A percentile compares a stretch with the other conserved stretches of the same genome.
Evolutionary conservation across 352 stramenopile genomes (phyloP).

Genomic region (Pythium angustatum): DNA sequence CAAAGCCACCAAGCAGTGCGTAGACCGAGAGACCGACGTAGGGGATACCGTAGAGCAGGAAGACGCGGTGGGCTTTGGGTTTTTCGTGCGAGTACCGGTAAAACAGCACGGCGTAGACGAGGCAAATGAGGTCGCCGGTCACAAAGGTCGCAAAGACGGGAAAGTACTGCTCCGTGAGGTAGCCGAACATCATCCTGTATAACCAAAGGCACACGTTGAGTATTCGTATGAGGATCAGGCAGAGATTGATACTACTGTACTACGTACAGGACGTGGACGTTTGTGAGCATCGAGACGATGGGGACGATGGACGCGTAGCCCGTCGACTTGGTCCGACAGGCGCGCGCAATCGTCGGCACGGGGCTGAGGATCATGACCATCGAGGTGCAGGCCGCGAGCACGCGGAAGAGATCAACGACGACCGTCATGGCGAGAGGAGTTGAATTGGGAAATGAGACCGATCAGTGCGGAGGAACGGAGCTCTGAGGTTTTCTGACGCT

Average conservation of each 20-base stretch:
- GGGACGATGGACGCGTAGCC: conserved; percentile 40
- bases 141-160: conserved; percentile 49
- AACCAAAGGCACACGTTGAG: no score
- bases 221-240: no score
- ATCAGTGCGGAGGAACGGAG: no score
- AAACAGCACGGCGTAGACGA: conserved; percentile 51
- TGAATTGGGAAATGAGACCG: background rate
- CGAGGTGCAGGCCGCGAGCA: conserved; percentile 33
- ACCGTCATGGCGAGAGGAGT: conserved; percentile 28
- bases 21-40: conserved; percentile 43
- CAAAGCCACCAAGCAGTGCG: conserved; percentile 38
- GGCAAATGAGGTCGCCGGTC: conserved; percentile 36
- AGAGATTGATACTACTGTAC: no score
- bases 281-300: conserved; percentile 11
- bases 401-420: conserved; percentile 37
- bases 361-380: conserved; percentile 40
- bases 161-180: conserved; percentile 46
- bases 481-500: no score
- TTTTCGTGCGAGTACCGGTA: conserved; percentile 45
- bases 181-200: conserved; percentile 45
- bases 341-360: conserved; percentile 30
- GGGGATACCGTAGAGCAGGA: conserved; percentile 24
- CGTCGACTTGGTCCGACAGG: conserved; percentile 37
- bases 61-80: conserved; percentile 40
- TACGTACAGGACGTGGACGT: conserved; percentile 34